phyloP scores from a whole-genome alignment of 2,329 filamentous ascomycete species.

The Xylariaceae sp. region DNA sequence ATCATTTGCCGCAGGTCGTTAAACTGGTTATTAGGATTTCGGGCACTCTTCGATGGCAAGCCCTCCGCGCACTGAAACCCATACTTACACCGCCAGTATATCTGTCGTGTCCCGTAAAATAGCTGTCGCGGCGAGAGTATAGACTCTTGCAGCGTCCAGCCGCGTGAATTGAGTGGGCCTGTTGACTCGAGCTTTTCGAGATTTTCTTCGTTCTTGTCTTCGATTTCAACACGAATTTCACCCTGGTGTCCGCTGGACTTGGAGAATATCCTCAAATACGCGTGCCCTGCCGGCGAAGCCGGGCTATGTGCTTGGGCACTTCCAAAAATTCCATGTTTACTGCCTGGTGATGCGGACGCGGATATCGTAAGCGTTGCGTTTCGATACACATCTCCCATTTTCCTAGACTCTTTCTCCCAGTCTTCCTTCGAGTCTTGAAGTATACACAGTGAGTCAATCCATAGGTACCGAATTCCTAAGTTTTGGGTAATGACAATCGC shows the following conservation, averaged over 20 bases:
- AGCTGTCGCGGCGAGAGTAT: constrained; percentile 8
- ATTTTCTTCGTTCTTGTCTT: not conserved
- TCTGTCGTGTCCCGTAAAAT: constrained; percentile 4
- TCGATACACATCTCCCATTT: constrained; percentile 6
- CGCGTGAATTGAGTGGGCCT: not conserved
- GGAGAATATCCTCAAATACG: not conserved
- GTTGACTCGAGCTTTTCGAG: not conserved
- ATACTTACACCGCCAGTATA: constrained; percentile 13
- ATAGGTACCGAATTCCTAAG: constrained; percentile 13
- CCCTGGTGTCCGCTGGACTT: not conserved
- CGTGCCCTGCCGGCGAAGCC: not conserved
- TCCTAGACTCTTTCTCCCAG: constrained; percentile 7
- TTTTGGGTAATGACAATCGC: constrained; percentile 13
- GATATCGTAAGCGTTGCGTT: constrained; percentile 9
- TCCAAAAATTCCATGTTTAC: constrained; percentile 8
- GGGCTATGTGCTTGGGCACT: not conserved
- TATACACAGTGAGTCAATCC: constrained; percentile 16
- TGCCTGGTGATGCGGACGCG: not conserved
- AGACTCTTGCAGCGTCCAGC: constrained; percentile 15
- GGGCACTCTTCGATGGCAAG: not conserved
- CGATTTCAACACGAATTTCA: not conserved
- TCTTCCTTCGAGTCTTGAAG: constrained; percentile 12
- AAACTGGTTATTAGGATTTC: not conserved
- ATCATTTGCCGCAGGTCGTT: not conserved
- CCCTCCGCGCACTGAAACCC: constrained; percentile 7